phyloP scores from a whole-genome alignment of 805 yeast genomes.

The Yarrowia osloensis region DNA sequence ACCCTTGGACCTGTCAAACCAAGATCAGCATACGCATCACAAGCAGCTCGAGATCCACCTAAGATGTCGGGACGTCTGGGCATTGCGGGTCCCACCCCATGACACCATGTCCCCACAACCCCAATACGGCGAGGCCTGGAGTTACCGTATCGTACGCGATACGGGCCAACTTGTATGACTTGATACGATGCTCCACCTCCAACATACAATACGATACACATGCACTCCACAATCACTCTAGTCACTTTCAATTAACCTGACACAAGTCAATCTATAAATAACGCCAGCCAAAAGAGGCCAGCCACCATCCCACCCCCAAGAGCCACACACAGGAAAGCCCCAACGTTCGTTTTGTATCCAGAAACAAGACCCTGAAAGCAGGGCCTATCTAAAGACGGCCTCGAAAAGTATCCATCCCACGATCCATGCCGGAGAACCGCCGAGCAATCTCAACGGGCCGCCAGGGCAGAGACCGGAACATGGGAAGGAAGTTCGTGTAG shows the following conservation, averaged over 20 bases:
- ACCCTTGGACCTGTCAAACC: neutral
- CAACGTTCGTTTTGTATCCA: neutral
- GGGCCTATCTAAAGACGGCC: conserved; percentile 4
- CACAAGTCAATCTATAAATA: conserved; percentile 25
- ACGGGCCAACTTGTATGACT: too few relatives aligned
- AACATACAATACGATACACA: neutral
- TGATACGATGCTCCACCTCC: too few relatives aligned
- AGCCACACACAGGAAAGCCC: conserved; percentile 23
- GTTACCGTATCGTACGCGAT: too few relatives aligned
- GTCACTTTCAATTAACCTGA: conserved; percentile 27
- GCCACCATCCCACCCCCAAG: conserved; percentile 28
- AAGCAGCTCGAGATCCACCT: neutral
- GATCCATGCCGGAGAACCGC: conserved; percentile 67
- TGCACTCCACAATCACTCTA: conserved; percentile 1
- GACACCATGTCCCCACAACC: too few relatives aligned
- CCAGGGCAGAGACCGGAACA: conserved; percentile 72
- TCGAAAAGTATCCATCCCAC: conserved; percentile 31
- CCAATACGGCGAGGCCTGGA: too few relatives aligned
- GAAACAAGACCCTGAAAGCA: neutral
- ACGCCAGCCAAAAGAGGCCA: conserved; percentile 20
- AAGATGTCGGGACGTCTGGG: neutral
- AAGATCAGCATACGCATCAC: too few relatives aligned
- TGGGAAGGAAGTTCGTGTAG: conserved; percentile 73
- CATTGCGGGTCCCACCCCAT: too few relatives aligned
- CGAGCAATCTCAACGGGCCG: conserved; percentile 61